phyloP scores from a whole-genome alignment of 345 rosid species.

The Populus alba region DNA sequence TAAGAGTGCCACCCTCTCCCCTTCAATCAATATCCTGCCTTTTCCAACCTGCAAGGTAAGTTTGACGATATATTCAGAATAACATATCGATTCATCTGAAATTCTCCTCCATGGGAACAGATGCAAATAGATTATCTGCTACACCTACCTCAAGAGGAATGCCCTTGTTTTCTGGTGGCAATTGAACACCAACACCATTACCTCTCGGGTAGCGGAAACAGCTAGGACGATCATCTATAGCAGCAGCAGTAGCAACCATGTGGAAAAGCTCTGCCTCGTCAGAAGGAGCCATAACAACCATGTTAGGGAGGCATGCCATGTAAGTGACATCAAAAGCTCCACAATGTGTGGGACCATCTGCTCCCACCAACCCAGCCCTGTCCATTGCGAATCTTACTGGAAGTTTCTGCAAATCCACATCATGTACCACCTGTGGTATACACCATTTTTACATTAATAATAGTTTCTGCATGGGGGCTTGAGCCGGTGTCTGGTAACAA shows the following conservation, averaged over 20 bases:
- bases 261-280: conserved; percentile 97
- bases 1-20: conserved; percentile 79
- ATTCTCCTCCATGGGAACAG: not conserved
- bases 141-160: conserved; percentile 65
- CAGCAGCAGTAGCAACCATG: conserved; percentile 95
- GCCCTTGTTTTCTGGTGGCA: conserved; percentile 86
- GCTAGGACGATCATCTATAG: conserved; percentile 89
- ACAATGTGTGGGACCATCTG: conserved; percentile 97
- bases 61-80: not conserved
- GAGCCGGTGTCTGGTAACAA: not conserved
- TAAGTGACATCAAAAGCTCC: conserved; percentile 93
- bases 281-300: conserved; percentile 99
- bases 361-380: conserved; percentile 95
- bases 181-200: conserved; percentile 69
- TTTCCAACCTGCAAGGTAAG: conserved; percentile 63
- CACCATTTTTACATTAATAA: conserved; percentile 5
- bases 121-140: not conserved
- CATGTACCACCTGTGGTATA: conserved; percentile 75
- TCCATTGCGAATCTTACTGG: conserved; percentile 99
- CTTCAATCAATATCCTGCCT: conserved; percentile 80
- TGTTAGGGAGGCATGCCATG: conserved; percentile 99
- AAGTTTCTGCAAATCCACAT: conserved; percentile 89
- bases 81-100: not conserved
- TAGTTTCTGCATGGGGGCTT: not conserved
- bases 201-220: conserved; percentile 98